Percentiles rank a stretch among this genome's conserved stretches.
Conservation (phyloP, 129 eudicot genomes). For the Kitagawia praeruptora region DNA sequence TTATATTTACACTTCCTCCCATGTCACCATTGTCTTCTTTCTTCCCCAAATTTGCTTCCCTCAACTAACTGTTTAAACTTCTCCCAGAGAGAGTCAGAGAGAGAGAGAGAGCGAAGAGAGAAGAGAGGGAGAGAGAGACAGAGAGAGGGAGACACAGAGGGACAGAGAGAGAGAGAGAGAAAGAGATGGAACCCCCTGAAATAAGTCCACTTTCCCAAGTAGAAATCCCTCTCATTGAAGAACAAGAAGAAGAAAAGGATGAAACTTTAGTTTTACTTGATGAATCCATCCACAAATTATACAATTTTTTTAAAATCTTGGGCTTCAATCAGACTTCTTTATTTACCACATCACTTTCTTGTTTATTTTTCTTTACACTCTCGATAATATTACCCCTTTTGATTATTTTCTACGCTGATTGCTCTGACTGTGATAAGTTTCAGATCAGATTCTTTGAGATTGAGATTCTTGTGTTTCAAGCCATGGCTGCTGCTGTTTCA, state of each 20-base stretch:
- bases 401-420: conserved; percentile 16
- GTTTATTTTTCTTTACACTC: neutral
- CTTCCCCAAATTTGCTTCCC: neutral
- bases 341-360: neutral
- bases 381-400: conserved; percentile 15
- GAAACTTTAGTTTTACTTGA: neutral
- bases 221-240: conserved; percentile 6
- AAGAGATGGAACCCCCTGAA: neutral
- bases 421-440: conserved; percentile 33
- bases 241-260: neutral
- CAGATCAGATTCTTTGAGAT: conserved; percentile 44
- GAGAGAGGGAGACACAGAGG: neutral
- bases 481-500: conserved; percentile 40
- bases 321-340: conserved; percentile 1
- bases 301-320: neutral
- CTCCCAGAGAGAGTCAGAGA: neutral
- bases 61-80: neutral
- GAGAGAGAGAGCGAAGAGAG: neutral
- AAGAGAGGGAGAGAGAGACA: neutral
- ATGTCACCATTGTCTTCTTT: neutral
- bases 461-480: conserved; percentile 34
- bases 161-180: neutral
- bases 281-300: neutral
- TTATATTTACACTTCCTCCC: too few relatives aligned
- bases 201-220: neutral